Conservation (phyloP, 768 basidiomycete species). For the Lepiota brunneoincarnata region DNA sequence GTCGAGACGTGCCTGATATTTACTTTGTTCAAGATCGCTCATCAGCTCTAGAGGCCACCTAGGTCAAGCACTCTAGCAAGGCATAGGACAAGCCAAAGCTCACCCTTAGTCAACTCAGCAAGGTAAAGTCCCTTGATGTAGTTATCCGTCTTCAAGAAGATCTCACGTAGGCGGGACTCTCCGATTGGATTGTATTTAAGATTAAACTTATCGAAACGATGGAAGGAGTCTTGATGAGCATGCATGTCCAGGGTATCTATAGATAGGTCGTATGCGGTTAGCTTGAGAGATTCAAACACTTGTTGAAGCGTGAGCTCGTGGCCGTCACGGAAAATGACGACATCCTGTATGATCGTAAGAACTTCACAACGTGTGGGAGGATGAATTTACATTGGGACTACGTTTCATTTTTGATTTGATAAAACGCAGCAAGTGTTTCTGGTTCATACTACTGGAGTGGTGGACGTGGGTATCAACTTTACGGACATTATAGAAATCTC, state of each 20-base stretch:
- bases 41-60: constrained; percentile 70
- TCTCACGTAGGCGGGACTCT: constrained; percentile 91
- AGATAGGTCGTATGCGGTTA: constrained; percentile 96
- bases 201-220: constrained; percentile 98
- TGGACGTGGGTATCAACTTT: constrained; percentile 99
- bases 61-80: background rate
- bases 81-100: constrained; percentile 9
- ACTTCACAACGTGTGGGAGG: background rate
- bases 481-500: constrained; percentile 97
- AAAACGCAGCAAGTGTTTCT: constrained; percentile 96
- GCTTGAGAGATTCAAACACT: constrained; percentile 94
- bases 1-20: constrained; percentile 75
- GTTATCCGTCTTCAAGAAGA: constrained; percentile 98
- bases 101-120: constrained; percentile 91
- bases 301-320: constrained; percentile 83
- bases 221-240: constrained; percentile 96
- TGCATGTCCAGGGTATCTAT: constrained; percentile 99
- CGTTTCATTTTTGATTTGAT: constrained; percentile 99
- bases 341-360: constrained; percentile 53
- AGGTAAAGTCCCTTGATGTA: constrained; percentile 89
- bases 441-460: constrained; percentile 99
- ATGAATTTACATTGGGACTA: constrained; percentile 61
- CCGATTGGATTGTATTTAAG: constrained; percentile 97
- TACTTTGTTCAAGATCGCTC: constrained; percentile 96
- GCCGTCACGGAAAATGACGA: constrained; percentile 94